Percentiles rank a stretch among this genome's conserved stretches.
These are phyloP conservation scores for Xerocomus minutiporus DNA, from an alignment of 1,284 basidiomycete genomes.

Conservation along the genomic window DNA sequence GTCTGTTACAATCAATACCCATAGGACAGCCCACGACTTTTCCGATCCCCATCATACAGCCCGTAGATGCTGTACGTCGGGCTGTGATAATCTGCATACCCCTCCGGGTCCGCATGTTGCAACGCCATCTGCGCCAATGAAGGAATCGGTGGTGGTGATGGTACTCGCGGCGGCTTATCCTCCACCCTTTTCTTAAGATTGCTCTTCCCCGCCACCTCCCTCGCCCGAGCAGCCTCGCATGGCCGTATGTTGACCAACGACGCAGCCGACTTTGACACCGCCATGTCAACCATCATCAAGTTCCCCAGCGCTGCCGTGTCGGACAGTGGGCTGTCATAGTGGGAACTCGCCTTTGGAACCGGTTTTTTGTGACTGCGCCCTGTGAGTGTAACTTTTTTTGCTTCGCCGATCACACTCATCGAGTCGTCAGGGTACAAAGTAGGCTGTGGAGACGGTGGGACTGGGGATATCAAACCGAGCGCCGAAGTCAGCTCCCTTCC, in stretches of 20 bases:
- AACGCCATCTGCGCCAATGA: slow-evolving; percentile 74
- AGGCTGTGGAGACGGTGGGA: slow-evolving; percentile 47
- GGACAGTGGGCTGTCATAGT: slow-evolving; percentile 33
- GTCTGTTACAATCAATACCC: slow-evolving; percentile 17
- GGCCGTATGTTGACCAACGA: slow-evolving; percentile 34
- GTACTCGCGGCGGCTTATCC: slow-evolving; percentile 70
- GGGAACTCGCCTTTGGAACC: slow-evolving; percentile 20
- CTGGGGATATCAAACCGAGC: slow-evolving; percentile 47
- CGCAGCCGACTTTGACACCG: slow-evolving; percentile 34
- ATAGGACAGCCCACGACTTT: slow-evolving; percentile 41
- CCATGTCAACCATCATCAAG: slow-evolving; percentile 56
- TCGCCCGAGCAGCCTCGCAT: slow-evolving; percentile 22
- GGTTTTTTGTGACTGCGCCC: slow-evolving; percentile 34
- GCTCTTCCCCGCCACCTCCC: slow-evolving; percentile 19
- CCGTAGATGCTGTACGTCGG: slow-evolving; percentile 79
- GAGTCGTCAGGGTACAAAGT: slow-evolving; percentile 71
- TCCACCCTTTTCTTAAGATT: slow-evolving; percentile 36
- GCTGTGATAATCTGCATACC: slow-evolving; percentile 63
- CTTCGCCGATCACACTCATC: slow-evolving; percentile 52
- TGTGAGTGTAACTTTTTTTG: slow-evolving; percentile 25
- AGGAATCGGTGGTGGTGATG: slow-evolving; percentile 69
- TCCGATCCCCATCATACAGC: slow-evolving; percentile 61
- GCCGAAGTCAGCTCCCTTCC: slow-evolving; percentile 50
- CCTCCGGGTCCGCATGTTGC: slow-evolving; percentile 55
- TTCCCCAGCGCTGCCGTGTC: slow-evolving; percentile 50